Conservation (phyloP, 768 basidiomycete genomes). For the Amyloporia xantha region DNA sequence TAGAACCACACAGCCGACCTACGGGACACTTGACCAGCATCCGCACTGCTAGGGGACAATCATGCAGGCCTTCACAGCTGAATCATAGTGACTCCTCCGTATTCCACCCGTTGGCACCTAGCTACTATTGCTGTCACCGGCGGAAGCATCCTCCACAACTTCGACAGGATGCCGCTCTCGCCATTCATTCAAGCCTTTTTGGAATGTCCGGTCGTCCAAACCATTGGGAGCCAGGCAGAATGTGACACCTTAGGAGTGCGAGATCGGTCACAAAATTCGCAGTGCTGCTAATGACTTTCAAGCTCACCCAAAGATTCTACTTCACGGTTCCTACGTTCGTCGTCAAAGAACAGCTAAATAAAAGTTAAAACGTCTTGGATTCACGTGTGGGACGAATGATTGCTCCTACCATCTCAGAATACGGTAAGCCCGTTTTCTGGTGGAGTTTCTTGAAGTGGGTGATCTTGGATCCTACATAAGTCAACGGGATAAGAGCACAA, state of each 20-base stretch:
- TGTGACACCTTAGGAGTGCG: slow-evolving; percentile 56
- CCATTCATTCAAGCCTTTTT: slow-evolving; percentile 71
- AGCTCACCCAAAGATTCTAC: slow-evolving; percentile 32
- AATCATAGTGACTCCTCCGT: too few species aligned
- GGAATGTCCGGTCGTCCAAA: slow-evolving; percentile 52
- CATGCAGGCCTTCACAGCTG: too few species aligned
- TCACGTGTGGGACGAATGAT: neutral
- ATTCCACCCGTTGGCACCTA: too few species aligned
- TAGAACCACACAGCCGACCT: too few species aligned
- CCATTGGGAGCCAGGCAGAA: slow-evolving; percentile 69
- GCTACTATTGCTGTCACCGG: neutral
- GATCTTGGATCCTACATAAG: slow-evolving; percentile 71
- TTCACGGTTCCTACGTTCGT: slow-evolving; percentile 38
- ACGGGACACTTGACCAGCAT: too few species aligned
- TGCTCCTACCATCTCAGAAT: slow-evolving; percentile 43
- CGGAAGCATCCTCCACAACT: slow-evolving; percentile 14
- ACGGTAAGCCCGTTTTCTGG: slow-evolving; percentile 44
- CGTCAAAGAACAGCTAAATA: slow-evolving; percentile 44
- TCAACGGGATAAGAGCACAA: neutral
- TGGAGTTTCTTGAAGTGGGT: slow-evolving; percentile 70
- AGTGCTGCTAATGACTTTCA: neutral
- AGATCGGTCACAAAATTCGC: neutral
- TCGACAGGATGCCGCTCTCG: slow-evolving; percentile 36
- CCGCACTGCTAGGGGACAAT: too few species aligned
- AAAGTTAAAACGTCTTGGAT: neutral